Base-by-base conservation (phyloP, 1,139 yeast species). In the Pichia sp. region DNA sequence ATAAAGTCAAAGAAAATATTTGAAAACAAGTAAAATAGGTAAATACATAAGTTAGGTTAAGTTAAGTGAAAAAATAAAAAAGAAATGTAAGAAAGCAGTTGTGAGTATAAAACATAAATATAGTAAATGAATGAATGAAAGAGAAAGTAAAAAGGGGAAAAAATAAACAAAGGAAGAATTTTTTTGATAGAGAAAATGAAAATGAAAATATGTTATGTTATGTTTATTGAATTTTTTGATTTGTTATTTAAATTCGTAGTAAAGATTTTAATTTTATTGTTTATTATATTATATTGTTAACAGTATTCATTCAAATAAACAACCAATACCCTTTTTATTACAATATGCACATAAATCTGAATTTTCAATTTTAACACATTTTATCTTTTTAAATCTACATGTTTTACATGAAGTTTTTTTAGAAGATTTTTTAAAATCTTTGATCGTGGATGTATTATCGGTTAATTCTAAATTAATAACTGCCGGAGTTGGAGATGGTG, bases 361-460 rank as follows among this genome's bases (percentile, higher is more conserved):
- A 13, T 58, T 61, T 41, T 62, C 65, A 19, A 60, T 49, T 52
- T 64, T 66, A 44, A 64, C 60, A 53, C 70, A 67, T 51, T 64
- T 66, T 33, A 67, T 64, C 49, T 67, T 67, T 54, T 65, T 64
- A 47, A 59, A 58, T 48, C 70, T 58, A 49, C 70, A 67, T 29
- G 62, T 60, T 48, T 53, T 58, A 50, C 70, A 67, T 5, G 67
- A 63, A 10, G 69, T 65, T 52, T 64, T 64, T 48, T 64, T 64
- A 18, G 66, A 60, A 14, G 58, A 50, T 47, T 58, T 60, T 29
- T 36, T 38, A 22, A 31, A n/a, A 27, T n/a, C 27, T 27, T 22
- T 31, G 10, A 22, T 10, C n/a, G 33, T 31, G 34, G n/a, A 14
- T 44, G 41, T 9, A 38, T 34, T 25, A 22, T 39, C 42, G 2